Evolutionary conservation across 805 yeast species (phyloP).

Genomic region (Candida maesae): DNA sequence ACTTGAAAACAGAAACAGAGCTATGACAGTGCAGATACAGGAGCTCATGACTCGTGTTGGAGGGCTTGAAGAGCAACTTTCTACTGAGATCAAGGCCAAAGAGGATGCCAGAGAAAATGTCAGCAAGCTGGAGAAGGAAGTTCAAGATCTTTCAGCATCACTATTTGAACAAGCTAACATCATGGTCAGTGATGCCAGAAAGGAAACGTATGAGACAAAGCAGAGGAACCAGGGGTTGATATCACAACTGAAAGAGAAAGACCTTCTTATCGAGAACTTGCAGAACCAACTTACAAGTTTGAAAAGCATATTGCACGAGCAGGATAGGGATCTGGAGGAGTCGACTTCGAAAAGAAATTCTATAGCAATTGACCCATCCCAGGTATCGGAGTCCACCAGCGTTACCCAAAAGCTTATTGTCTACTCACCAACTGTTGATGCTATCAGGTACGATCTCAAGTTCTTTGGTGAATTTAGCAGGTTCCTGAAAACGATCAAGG

Average conservation of each 20-base stretch:
- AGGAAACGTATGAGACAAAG: conserved; percentile 57
- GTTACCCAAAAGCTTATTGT: conserved; percentile 27
- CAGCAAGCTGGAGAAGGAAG: conserved; percentile 60
- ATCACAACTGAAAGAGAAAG: conserved; percentile 62
- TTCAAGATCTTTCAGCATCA: conserved; percentile 74
- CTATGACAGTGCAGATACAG: conserved; percentile 30
- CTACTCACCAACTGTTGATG: conserved; percentile 38
- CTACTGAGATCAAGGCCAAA: conserved; percentile 34
- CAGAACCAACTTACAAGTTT: conserved; percentile 65
- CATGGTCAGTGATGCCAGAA: conserved; percentile 78
- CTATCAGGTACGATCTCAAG: conserved; percentile 40
- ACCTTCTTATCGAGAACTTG: conserved; percentile 58
- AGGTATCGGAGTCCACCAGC: background rate
- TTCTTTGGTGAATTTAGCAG: conserved; percentile 36
- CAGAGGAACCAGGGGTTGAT: conserved; percentile 53
- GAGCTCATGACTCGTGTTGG: conserved; percentile 32
- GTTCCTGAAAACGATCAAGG: conserved; percentile 34
- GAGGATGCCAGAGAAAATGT: conserved; percentile 56
- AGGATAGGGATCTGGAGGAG: conserved; percentile 33
- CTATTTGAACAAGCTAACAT: conserved; percentile 80
- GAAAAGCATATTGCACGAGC: conserved; percentile 52
- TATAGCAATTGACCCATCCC: conserved; percentile 1
- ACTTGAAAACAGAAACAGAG: conserved; percentile 22
- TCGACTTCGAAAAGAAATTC: conserved; percentile 16
- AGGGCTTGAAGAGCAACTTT: conserved; percentile 30